Percentiles rank a stretch among this genome's conserved stretches.
Evolutionary conservation across 176 grass and related monocot species (phyloP).

Genomic region (Avena eriantha): DNA sequence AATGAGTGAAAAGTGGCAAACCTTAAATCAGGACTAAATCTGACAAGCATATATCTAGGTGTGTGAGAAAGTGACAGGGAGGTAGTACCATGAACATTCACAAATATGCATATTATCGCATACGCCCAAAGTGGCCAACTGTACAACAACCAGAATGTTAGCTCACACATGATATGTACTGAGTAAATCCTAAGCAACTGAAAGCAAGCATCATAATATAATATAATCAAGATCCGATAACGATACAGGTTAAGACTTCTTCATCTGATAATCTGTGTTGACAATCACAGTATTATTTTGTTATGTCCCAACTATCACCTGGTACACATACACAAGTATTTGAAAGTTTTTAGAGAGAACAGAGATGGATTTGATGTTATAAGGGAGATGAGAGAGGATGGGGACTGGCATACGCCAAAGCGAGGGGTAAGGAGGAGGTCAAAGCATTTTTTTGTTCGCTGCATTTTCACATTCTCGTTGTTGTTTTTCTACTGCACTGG

Average conservation of each 20-base stretch:
- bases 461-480: not conserved
- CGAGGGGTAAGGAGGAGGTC: not conserved
- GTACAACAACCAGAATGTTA: slow-evolving; percentile 53
- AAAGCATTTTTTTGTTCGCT: not conserved
- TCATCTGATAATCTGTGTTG: not conserved
- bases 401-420: not conserved
- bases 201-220: slow-evolving; percentile 21
- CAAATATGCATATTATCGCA: slow-evolving; percentile 84
- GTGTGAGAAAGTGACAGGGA: not conserved
- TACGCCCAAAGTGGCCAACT: slow-evolving; percentile 97
- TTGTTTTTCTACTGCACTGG: not conserved
- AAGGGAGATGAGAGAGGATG: not conserved
- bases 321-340: not conserved
- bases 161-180: not conserved
- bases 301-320: slow-evolving; percentile 5
- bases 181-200: not conserved
- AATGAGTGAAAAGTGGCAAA: slow-evolving; percentile 35
- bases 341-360: not conserved
- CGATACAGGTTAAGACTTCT: not conserved
- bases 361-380: not conserved
- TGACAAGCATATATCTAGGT: not conserved
- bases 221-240: slow-evolving; percentile 25
- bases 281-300: not conserved
- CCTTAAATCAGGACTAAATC: not conserved
- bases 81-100: slow-evolving; percentile 81